Percentiles rank a stretch among this genome's conserved stretches.
These are phyloP conservation scores for Candida koratica DNA, from an alignment of 805 yeast genomes.

Conservation along the genomic window DNA sequence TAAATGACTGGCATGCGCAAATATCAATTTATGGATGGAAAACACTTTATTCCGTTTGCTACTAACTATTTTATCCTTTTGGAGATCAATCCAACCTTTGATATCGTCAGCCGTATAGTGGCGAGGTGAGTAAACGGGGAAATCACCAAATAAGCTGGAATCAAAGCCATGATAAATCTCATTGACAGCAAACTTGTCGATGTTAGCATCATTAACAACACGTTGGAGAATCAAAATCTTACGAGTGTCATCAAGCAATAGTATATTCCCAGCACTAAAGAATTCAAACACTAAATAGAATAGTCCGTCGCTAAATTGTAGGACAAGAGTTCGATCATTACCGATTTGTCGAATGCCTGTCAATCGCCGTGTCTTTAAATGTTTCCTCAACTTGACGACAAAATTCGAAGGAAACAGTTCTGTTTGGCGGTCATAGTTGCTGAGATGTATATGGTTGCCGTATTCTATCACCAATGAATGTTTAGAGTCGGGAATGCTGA, in stretches of 20 bases:
- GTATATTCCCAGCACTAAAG: constrained; percentile 90
- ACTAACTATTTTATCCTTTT: constrained; percentile 23
- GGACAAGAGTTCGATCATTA: constrained; percentile 76
- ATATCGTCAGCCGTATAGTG: constrained; percentile 30
- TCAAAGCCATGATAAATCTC: constrained; percentile 65
- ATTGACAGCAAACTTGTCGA: constrained; percentile 68
- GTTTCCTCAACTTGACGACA: constrained; percentile 82
- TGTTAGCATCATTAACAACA: constrained; percentile 68
- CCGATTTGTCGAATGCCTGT: constrained; percentile 70
- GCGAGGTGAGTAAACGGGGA: constrained; percentile 12
- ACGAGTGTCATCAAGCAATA: constrained; percentile 65
- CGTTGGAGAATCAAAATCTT: constrained; percentile 74
- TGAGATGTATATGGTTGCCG: constrained; percentile 75
- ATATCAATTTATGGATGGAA: constrained; percentile 67
- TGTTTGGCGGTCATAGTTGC: constrained; percentile 77
- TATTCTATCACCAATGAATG: constrained; percentile 74
- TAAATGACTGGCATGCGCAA: constrained; percentile 65
- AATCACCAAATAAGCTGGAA: constrained; percentile 38
- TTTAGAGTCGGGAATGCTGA: constrained; percentile 80
- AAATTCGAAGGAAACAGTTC: constrained; percentile 82
- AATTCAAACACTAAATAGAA: constrained; percentile 81
- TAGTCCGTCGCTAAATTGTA: constrained; percentile 80
- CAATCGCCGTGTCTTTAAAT: constrained; percentile 73
- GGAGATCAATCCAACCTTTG: constrained; percentile 36
- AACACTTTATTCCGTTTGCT: constrained; percentile 42